Evolutionary conservation across 169 alveolate species (phyloP).

Genomic region (Plasmodium berghei): DNA sequence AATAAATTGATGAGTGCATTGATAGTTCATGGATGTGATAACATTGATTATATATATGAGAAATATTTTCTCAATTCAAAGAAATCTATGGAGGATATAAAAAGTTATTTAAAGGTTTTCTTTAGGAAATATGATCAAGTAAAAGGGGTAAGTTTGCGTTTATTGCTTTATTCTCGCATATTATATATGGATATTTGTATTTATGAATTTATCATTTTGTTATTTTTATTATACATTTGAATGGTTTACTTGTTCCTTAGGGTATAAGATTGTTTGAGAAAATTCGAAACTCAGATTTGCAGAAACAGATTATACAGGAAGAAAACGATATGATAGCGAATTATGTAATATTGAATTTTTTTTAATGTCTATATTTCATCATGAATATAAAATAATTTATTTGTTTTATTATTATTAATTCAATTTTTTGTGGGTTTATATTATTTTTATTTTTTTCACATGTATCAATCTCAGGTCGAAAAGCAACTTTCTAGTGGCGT

Average conservation of each 20-base stretch:
- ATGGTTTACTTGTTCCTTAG: constrained; percentile 10
- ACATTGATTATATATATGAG: constrained; percentile 44
- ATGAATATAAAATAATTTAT: background rate
- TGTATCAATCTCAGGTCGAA: constrained; percentile 12
- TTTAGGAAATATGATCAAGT: constrained; percentile 43
- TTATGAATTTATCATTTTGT: background rate
- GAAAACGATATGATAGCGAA: constrained; percentile 52
- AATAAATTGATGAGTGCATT: constrained; percentile 56
- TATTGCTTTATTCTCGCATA: too few relatives aligned
- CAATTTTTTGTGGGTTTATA: background rate
- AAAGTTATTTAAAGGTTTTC: constrained; percentile 36
- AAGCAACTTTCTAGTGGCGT: constrained; percentile 55
- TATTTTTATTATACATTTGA: background rate
- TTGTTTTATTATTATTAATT: background rate
- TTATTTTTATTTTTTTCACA: background rate
- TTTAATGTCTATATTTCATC: background rate
- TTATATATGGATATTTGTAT: background rate
- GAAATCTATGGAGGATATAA: constrained; percentile 55
- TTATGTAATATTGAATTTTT: constrained; percentile 12
- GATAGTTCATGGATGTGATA: constrained; percentile 40
- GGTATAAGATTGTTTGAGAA: constrained; percentile 48
- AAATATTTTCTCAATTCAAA: constrained; percentile 53
- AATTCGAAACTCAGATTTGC: constrained; percentile 48
- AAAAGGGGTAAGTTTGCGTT: constrained; percentile 37
- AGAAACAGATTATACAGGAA: constrained; percentile 49